A percentile compares a stretch with the other conserved stretches of the same genome.
Conservation (phyloP, 306 rosid genomes). For the Gastrolobium bilobum region DNA sequence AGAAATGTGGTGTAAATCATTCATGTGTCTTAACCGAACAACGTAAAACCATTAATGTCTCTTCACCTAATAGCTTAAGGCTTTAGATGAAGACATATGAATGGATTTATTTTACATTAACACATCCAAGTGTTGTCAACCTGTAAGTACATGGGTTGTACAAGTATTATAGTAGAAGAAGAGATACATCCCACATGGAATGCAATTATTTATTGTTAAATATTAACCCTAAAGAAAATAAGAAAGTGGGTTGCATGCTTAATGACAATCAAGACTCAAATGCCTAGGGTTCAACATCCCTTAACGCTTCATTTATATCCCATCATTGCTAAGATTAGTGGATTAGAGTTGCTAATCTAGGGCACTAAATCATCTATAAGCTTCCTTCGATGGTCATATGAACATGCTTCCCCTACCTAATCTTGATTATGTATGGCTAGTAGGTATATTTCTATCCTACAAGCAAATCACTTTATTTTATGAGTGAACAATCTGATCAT, state of each 20-base stretch:
- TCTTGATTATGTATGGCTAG: background rate
- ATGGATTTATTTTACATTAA: background rate
- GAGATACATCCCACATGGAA: background rate
- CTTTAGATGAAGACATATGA: no score
- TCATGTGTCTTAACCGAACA: no score
- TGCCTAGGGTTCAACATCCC: background rate
- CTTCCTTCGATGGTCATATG: conserved; percentile 9
- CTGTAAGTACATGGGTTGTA: background rate
- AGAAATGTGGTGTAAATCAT: no score
- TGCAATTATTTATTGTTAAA: no score
- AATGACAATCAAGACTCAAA: background rate
- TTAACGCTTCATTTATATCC: no score
- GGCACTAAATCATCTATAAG: background rate
- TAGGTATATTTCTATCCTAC: background rate
- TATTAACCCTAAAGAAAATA: background rate
- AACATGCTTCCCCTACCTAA: background rate
- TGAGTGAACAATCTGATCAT: no score
- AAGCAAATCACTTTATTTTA: no score
- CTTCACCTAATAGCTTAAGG: no score
- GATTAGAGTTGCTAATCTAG: background rate
- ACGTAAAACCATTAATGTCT: no score
- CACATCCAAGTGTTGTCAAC: background rate
- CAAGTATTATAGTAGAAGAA: background rate
- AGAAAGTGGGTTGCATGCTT: background rate
- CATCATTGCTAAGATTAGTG: no score